Percentiles rank a stretch among this genome's conserved stretches.
phyloP scores from a whole-genome alignment of 1,284 basidiomycete genomes.

The Anthracocystis setariae region DNA sequence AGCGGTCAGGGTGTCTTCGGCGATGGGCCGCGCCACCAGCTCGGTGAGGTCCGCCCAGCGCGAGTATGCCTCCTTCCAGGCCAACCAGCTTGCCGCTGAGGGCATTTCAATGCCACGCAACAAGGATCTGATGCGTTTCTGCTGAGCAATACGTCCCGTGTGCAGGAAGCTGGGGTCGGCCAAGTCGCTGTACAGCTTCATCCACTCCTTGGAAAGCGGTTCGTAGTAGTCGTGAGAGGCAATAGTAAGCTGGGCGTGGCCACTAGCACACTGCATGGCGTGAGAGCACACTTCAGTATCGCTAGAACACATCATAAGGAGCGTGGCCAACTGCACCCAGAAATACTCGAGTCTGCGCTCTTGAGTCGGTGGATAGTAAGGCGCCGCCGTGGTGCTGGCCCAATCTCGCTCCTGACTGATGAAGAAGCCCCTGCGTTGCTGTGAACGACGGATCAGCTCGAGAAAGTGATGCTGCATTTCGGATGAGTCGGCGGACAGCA shows the following conservation, averaged over 20 bases:
- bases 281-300: conserved; percentile 59
- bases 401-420: conserved; percentile 24
- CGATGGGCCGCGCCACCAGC: conserved; percentile 41
- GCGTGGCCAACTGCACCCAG: conserved; percentile 41
- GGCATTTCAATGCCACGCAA: conserved; percentile 76
- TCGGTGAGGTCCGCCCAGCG: conserved; percentile 73
- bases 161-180: conserved; percentile 45
- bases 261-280: conserved; percentile 49
- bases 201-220: conserved; percentile 46
- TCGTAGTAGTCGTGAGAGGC: conserved; percentile 28
- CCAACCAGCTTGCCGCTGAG: conserved; percentile 76
- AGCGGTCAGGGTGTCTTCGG: conserved; percentile 74
- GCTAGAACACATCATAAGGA: conserved; percentile 59
- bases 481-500: conserved; percentile 33
- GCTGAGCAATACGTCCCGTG: conserved; percentile 77
- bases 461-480: conserved; percentile 52
- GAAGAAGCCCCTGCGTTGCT: conserved; percentile 35
- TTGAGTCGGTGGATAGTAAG: conserved; percentile 32
- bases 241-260: conserved; percentile 26
- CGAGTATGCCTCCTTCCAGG: conserved; percentile 83
- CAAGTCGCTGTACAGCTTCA: conserved; percentile 43
- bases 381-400: conserved; percentile 7
- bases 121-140: conserved; percentile 80
- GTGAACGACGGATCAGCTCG: conserved; percentile 32
- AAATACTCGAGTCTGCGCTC: conserved; percentile 40